Conservation (phyloP, 2,329 filamentous ascomycete species). For the Endoconidiophora polonica region DNA sequence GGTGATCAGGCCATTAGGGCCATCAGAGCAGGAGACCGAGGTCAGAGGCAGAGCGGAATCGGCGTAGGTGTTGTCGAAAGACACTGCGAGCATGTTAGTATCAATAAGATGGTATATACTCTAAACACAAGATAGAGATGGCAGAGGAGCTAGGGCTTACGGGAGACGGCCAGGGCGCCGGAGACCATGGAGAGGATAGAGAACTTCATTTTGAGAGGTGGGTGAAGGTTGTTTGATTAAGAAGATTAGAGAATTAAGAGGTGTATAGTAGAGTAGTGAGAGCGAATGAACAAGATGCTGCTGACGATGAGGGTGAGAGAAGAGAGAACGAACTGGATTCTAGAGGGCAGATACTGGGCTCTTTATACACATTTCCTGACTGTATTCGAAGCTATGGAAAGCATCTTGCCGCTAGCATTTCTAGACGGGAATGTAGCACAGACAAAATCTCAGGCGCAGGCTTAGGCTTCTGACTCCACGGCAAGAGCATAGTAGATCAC, state of each 20-base stretch:
- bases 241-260: not conserved
- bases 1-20: conserved; percentile 47
- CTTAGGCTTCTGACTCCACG: too few relatives aligned
- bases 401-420: too few relatives aligned
- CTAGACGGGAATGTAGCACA: too few relatives aligned
- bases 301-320: conserved; percentile 1
- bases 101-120: not conserved
- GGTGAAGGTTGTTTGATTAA: not conserved
- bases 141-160: conserved; percentile 16
- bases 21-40: conserved; percentile 49
- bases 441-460: too few relatives aligned
- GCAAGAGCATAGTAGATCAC: too few relatives aligned
- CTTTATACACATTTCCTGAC: not conserved
- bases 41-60: conserved; percentile 36
- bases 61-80: conserved; percentile 60
- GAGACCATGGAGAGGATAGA: conserved; percentile 24
- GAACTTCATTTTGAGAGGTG: conserved; percentile 26
- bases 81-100: conserved; percentile 28
- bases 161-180: conserved; percentile 22
- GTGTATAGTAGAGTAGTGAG: conserved; percentile 1
- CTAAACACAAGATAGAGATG: not conserved
- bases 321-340: not conserved
- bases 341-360: not conserved
- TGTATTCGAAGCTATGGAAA: not conserved
- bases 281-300: not conserved